Base-by-base conservation (phyloP, 2,329 filamentous ascomycete species). In the Xylaria multiplex region DNA sequence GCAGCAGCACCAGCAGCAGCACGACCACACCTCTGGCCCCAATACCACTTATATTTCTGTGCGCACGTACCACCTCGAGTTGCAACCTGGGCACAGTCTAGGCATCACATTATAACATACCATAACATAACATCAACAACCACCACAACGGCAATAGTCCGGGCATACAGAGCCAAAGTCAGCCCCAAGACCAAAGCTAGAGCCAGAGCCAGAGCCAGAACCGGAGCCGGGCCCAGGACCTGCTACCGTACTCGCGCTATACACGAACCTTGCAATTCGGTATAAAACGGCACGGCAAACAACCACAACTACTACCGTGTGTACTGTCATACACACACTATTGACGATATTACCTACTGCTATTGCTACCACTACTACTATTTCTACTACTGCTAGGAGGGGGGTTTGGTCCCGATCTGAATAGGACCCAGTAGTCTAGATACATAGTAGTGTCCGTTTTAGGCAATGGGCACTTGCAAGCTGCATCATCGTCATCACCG, bases 41-140 rank as follows among this genome's bases (percentile, higher is more conserved):
- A 53, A 53, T 37, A 53, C 49, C 30, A 53, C 49, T 6, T 9
- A 8, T 37, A 53, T 5, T 46, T 35, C 42, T 45, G 49, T 54
- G 68, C 56, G 68, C 68, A 69, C 68, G 65, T 68, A 66, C 68
- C 68, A 69, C 68, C 55, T 64, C 24, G 55, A 24, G 54, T 61
- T 27, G 61, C 61, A 46, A 66, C 64, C 45, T 22, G 14, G 16
- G 16, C 13, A 24, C 11, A 24, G 35, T 32, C 37, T 13, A 13
- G 27, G 27, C 27, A 27, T 27, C 27, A 27, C 27, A 27, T 27
- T 27, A 27, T 27, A 27, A 27, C 27, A 27, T 27, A 27, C 2
- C 27, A 27, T 27, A 27, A 27, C 2, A 27, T 27, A 27, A 27
- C 27, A 27, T 5, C 27, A 27, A 27, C 27, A 27, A 27, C 27